phyloP scores from a whole-genome alignment of 2,329 filamentous ascomycete species.

The Daldinia sp. region DNA sequence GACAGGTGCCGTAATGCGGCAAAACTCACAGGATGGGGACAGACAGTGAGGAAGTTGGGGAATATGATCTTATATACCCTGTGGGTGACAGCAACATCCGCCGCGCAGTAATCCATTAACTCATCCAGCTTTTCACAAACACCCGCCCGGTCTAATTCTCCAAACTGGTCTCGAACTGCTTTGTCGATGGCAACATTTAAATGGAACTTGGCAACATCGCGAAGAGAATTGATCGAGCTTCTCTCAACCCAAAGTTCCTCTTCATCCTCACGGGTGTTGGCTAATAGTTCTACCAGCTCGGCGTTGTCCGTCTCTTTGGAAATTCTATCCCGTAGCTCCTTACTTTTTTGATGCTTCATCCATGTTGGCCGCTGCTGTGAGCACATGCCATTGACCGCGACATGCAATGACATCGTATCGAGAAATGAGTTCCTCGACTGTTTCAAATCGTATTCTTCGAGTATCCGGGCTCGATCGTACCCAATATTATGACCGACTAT shows the following conservation, averaged over 20 bases:
- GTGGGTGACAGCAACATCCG: conserved; percentile 92
- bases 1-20: conserved; percentile 92
- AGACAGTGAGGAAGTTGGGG: conserved; percentile 85
- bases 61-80: conserved; percentile 94
- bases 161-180: conserved; percentile 83
- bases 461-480: conserved; percentile 87
- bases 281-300: conserved; percentile 75
- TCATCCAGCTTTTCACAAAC: conserved; percentile 78
- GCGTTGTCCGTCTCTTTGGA: conserved; percentile 74
- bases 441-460: conserved; percentile 86
- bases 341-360: conserved; percentile 95
- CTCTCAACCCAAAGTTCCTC: conserved; percentile 95
- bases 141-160: conserved; percentile 76
- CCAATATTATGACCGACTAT: conserved; percentile 96
- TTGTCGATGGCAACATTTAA: conserved; percentile 93
- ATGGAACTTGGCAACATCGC: conserved; percentile 96
- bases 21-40: conserved; percentile 97
- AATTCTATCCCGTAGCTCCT: conserved; percentile 82
- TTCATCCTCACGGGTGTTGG: conserved; percentile 79
- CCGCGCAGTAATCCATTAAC: conserved; percentile 91
- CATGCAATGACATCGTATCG: conserved; percentile 98
- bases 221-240: conserved; percentile 92
- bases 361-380: conserved; percentile 94
- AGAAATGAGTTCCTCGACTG: conserved; percentile 88
- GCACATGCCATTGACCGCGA: conserved; percentile 99